Conservation (phyloP, 1,284 basidiomycete species). For the Austropuccinia psidii region DNA sequence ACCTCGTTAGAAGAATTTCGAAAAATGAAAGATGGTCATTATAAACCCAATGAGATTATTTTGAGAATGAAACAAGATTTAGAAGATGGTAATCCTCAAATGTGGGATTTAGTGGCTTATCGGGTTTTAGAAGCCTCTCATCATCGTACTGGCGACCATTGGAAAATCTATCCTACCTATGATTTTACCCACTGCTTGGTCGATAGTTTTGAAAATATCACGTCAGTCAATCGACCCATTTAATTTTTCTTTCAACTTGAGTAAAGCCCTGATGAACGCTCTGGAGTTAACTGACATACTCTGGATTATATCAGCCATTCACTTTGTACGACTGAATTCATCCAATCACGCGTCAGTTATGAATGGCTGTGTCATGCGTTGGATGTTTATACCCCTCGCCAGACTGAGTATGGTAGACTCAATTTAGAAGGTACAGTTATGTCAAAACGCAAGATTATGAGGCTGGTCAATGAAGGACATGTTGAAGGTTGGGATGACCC, state of each 20-base stretch:
- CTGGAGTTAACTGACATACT: not conserved
- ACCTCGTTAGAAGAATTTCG: constrained; percentile 84
- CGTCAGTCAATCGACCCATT: constrained; percentile 55
- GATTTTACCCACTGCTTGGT: constrained; percentile 98
- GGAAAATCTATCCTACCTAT: constrained; percentile 95
- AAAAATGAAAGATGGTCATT: constrained; percentile 85
- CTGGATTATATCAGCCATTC: constrained; percentile 66
- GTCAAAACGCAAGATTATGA: constrained; percentile 92
- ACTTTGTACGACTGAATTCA: constrained; percentile 92
- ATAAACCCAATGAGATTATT: constrained; percentile 80
- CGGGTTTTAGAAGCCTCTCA: constrained; percentile 83
- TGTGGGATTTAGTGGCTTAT: constrained; percentile 99
- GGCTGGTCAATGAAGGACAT: constrained; percentile 73
- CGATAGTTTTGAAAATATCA: constrained; percentile 98
- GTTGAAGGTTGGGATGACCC: constrained; percentile 97
- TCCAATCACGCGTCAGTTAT: constrained; percentile 92
- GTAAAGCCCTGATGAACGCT: not conserved
- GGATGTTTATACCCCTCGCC: constrained; percentile 94
- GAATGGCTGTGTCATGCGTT: constrained; percentile 98
- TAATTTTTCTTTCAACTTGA: not conserved
- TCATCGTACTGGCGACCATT: constrained; percentile 84
- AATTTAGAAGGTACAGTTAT: constrained; percentile 91
- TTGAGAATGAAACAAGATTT: constrained; percentile 98
- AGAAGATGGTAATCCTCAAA: constrained; percentile 83
- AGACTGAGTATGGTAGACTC: constrained; percentile 93